Evolutionary conservation across 2,329 filamentous ascomycete genomes (phyloP).

Genomic region (Fusarium floridanum): DNA sequence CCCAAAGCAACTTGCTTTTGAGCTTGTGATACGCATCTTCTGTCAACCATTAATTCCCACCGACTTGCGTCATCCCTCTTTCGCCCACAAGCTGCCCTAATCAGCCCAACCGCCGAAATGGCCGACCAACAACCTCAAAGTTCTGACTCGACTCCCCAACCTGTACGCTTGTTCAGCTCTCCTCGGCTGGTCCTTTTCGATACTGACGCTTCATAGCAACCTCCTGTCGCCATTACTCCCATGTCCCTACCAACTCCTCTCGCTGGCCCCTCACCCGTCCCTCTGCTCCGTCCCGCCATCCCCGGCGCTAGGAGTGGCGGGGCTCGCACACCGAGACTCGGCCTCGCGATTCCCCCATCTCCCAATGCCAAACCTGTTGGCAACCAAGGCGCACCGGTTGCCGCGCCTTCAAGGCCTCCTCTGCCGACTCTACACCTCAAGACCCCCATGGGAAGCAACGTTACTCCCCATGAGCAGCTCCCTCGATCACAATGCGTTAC

Average conservation of each 20-base stretch:
- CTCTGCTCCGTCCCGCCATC: conserved; percentile 85
- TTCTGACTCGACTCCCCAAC: conserved; percentile 38
- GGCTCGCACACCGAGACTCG: conserved; percentile 79
- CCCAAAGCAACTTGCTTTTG: not conserved
- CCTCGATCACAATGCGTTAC: conserved; percentile 64
- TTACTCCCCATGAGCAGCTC: conserved; percentile 76
- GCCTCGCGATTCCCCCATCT: conserved; percentile 90
- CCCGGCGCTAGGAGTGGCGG: conserved; percentile 75
- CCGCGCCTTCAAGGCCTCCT: conserved; percentile 61
- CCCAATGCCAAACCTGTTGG: conserved; percentile 84
- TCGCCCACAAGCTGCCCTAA: conserved; percentile 22
- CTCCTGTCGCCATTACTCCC: conserved; percentile 40
- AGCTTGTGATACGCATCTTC: not conserved
- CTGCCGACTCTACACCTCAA: conserved; percentile 86
- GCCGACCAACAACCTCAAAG: conserved; percentile 42
- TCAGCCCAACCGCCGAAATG: conserved; percentile 37
- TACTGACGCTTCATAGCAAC: conserved; percentile 41
- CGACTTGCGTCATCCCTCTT: not conserved
- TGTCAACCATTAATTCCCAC: not conserved
- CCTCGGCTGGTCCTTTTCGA: not conserved
- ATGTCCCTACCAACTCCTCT: conserved; percentile 51
- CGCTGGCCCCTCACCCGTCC: conserved; percentile 72
- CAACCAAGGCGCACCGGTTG: conserved; percentile 55
- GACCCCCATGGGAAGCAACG: conserved; percentile 87
- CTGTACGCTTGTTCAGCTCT: conserved; percentile 32